A percentile compares a stretch with the other conserved stretches of the same genome.
phyloP scores from a whole-genome alignment of 176 grass and related monocot species.

The Typha latifolia region DNA sequence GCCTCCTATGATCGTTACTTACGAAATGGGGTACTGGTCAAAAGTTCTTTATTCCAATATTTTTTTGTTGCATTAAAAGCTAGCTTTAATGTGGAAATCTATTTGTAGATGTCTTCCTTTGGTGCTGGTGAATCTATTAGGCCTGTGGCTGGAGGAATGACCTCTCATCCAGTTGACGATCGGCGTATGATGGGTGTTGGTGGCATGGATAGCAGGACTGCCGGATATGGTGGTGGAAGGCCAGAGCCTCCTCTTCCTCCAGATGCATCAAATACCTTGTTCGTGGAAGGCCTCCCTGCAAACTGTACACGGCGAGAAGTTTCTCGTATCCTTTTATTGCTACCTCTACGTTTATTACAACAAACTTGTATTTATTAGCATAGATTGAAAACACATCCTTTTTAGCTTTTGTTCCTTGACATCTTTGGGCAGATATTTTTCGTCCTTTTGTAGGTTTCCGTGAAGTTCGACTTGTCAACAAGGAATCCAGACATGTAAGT shows the following conservation, averaged over 20 bases:
- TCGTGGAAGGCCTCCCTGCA: slow-evolving; percentile 46
- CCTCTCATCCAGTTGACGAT: slow-evolving; percentile 61
- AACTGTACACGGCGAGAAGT: slow-evolving; percentile 57
- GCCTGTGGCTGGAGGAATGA: slow-evolving; percentile 54
- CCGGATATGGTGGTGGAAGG: slow-evolving; percentile 50
- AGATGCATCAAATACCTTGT: slow-evolving; percentile 73
- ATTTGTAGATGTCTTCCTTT: slow-evolving; percentile 48
- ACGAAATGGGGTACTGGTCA: slow-evolving; percentile 56
- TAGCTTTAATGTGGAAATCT: slow-evolving; percentile 12
- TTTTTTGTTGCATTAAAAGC: slow-evolving; percentile 7
- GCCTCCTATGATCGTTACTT: slow-evolving; percentile 63
- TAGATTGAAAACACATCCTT: slow-evolving; percentile 4
- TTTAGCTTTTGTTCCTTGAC: slow-evolving; percentile 26
- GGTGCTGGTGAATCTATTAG: slow-evolving; percentile 46
- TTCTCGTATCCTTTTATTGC: slow-evolving; percentile 51
- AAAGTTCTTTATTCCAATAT: neutral
- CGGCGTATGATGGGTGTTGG: slow-evolving; percentile 47
- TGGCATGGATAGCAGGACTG: slow-evolving; percentile 48
- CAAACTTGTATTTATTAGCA: neutral
- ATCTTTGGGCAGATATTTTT: slow-evolving; percentile 58
- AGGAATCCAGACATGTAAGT: slow-evolving; percentile 92
- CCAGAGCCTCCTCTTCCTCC: slow-evolving; percentile 69
- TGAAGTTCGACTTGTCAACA: slow-evolving; percentile 56
- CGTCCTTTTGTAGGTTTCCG: slow-evolving; percentile 53
- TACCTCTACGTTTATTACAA: slow-evolving; percentile 1